Evolutionary conservation across 306 rosid species (phyloP).

Genomic region (Lathyrus sativus): DNA sequence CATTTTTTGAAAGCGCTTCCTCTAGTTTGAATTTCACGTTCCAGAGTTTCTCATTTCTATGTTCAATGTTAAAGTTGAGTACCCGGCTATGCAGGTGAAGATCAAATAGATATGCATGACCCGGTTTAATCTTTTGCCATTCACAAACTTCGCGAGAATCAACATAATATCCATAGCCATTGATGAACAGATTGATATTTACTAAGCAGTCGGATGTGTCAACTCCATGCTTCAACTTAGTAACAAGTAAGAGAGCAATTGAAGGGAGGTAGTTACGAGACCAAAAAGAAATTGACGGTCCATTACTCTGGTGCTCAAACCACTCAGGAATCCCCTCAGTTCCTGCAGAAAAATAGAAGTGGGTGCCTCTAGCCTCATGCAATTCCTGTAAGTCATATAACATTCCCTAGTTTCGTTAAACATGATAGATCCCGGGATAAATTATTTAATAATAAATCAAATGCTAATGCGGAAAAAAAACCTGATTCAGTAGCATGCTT

Average conservation of each 20-base stretch:
- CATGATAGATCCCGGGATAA: no score
- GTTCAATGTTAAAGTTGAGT: no score
- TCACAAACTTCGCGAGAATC: not conserved
- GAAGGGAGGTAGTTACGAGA: not conserved
- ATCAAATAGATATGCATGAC: not conserved
- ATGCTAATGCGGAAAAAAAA: not conserved
- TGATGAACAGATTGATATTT: not conserved
- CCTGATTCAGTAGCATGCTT: slow-evolving; percentile 17
- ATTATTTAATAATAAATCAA: not conserved
- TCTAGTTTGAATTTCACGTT: not conserved
- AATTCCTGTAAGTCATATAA: slow-evolving; percentile 9
- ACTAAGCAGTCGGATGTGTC: no score
- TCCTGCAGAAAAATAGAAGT: not conserved
- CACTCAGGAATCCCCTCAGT: not conserved
- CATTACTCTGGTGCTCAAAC: not conserved
- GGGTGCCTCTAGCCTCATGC: not conserved
- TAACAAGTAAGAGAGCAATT: not conserved
- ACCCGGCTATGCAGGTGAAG: not conserved
- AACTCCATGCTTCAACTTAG: not conserved
- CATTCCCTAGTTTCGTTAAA: not conserved
- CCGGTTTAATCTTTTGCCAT: not conserved
- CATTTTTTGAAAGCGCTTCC: not conserved
- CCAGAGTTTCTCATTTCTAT: not conserved
- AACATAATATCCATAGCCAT: not conserved
- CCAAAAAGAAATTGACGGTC: slow-evolving; percentile 11